Evolutionary conservation across 2,329 filamentous ascomycete species (phyloP).

Genomic region (Penicillium sp.): DNA sequence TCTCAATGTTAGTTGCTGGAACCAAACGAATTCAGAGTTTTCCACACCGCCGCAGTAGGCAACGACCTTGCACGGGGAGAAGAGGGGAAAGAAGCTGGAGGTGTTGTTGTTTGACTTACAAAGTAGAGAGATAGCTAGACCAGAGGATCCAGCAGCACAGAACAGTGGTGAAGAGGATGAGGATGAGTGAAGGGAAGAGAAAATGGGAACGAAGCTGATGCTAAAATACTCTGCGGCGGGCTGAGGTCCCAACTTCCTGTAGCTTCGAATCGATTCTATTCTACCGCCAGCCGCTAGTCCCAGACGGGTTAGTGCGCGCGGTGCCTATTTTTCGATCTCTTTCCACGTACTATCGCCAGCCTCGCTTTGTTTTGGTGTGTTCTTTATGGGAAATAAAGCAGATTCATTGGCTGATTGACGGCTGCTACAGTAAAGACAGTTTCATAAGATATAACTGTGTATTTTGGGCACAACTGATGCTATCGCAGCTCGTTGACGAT

Average conservation of each 20-base stretch:
- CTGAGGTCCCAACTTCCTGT: slow-evolving; percentile 11
- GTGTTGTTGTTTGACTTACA: slow-evolving; percentile 14
- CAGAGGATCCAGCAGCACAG: slow-evolving; percentile 12
- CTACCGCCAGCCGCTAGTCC: slow-evolving; percentile 10
- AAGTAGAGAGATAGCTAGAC: slow-evolving; percentile 6
- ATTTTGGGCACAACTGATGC: background rate
- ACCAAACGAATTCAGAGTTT: background rate
- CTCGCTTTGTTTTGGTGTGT: background rate
- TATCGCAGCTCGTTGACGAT: background rate
- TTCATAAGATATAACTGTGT: too few relatives aligned
- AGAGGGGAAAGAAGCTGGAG: background rate
- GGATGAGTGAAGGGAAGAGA: slow-evolving; percentile 17
- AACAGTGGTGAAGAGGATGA: slow-evolving; percentile 18
- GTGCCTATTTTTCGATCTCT: slow-evolving; percentile 3
- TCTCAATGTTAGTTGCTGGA: background rate
- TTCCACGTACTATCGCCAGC: slow-evolving; percentile 5
- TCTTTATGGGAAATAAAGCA: background rate
- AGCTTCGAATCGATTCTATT: slow-evolving; percentile 17
- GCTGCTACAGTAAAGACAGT: too few relatives aligned
- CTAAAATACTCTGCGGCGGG: slow-evolving; percentile 18
- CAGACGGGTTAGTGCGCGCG: background rate
- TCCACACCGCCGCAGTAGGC: background rate
- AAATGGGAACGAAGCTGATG: slow-evolving; percentile 18
- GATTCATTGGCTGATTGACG: too few relatives aligned
- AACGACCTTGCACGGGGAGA: background rate